These are phyloP conservation scores for Mycotypha africana DNA, from an alignment of 371 early-diverging fungal species.

Conservation along the genomic window DNA sequence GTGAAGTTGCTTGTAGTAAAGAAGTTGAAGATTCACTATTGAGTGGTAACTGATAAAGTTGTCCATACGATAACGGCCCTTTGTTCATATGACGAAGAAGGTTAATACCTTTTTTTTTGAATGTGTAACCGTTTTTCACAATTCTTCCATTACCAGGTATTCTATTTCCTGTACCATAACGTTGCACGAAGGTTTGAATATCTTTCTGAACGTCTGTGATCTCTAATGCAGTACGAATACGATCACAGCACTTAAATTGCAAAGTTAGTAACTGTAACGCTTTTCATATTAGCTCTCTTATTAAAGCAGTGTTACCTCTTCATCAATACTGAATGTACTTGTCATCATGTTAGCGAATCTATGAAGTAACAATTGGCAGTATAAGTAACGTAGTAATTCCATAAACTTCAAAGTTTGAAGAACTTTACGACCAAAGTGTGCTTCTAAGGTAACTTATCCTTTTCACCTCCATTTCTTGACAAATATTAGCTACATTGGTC, in stretches of 20 bases:
- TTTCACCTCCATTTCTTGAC: conserved; percentile 40
- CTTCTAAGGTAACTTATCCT: conserved; percentile 32
- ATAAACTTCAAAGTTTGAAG: too few relatives aligned
- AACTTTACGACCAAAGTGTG: conserved; percentile 35
- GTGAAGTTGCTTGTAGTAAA: too few relatives aligned
- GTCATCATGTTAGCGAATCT: conserved; percentile 46
- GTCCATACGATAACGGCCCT: too few relatives aligned
- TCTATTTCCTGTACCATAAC: conserved; percentile 25
- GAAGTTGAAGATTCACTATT: too few relatives aligned
- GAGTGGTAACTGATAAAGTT: too few relatives aligned
- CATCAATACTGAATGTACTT: conserved; percentile 37
- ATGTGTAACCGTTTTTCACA: too few relatives aligned
- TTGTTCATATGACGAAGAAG: too few relatives aligned
- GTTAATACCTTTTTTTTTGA: too few relatives aligned
- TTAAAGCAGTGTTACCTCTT: conserved; percentile 22
- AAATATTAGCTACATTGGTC: conserved; percentile 24
- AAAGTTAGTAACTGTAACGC: neutral
- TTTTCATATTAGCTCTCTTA: neutral
- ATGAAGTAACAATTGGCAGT: too few relatives aligned
- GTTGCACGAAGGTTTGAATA: conserved; percentile 25
- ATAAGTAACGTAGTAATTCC: too few relatives aligned
- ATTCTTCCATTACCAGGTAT: conserved; percentile 35
- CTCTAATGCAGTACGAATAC: conserved; percentile 37
- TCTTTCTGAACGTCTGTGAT: conserved; percentile 33
- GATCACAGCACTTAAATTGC: conserved; percentile 32